phyloP scores from a whole-genome alignment of 2,329 filamentous ascomycete genomes.

The Penicillium sp. region DNA sequence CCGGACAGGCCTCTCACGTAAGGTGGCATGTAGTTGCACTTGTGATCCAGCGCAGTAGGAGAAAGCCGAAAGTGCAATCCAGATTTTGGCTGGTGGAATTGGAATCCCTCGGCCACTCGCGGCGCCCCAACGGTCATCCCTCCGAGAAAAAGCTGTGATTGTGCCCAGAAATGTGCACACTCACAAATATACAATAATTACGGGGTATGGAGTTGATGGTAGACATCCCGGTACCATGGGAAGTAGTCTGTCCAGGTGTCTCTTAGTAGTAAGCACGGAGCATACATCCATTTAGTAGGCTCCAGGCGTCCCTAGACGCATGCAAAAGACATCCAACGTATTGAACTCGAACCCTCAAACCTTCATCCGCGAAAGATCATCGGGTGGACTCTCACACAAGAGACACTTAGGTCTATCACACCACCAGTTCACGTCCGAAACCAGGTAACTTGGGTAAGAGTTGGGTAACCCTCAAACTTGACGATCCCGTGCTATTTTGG shows the following conservation, averaged over 20 bases:
- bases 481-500: conserved; percentile 3
- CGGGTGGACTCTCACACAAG: background rate
- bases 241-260: background rate
- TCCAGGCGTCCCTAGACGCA: background rate
- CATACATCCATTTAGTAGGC: background rate
- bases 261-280: background rate
- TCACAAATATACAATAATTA: background rate
- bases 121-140: conserved; percentile 1
- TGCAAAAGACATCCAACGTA: conserved; percentile 1
- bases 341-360: background rate
- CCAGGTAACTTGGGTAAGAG: background rate
- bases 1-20: background rate
- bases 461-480: conserved; percentile 1
- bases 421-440: conserved; percentile 11
- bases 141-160: background rate
- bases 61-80: background rate
- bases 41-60: conserved; percentile 12
- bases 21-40: conserved; percentile 12
- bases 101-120: conserved; percentile 4
- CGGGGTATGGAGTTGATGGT: background rate
- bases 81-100: conserved; percentile 2
- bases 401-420: conserved; percentile 9
- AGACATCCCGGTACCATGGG: conserved; percentile 14
- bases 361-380: conserved; percentile 4
- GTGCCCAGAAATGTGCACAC: background rate